Evolutionary conservation across 1,284 basidiomycete genomes (phyloP), one percentile per base, ranked within the genome.

Genomic region (Microstroma glucosiphilum): DNA sequence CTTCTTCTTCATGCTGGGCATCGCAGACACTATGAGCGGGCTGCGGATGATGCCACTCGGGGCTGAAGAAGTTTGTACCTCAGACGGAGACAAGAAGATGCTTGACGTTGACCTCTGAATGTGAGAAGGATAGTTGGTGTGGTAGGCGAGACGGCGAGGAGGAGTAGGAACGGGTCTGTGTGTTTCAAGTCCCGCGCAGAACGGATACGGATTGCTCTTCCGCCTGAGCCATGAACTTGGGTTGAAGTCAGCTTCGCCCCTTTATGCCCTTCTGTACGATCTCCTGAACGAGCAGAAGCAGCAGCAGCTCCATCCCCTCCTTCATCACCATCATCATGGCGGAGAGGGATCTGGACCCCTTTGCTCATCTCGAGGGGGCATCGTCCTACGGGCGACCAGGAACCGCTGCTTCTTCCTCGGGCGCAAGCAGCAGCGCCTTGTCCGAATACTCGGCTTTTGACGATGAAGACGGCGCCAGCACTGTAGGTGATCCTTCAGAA

Each of bases 341-440:
- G 51, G 51, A 60, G 21, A 37, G 59, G 40, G 61, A 19, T n/a
- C 61, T 63, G 19, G 71, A 74, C 61, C 59, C 59, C 60, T 75
- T 75, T 46, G 71, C 71, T 40, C 71, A 75, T 56, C 69, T 75
- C 41, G 70, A 73, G 12, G 73, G 72, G 41, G 72, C 68, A 6
- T 73, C 71, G 21, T 55, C 59, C 61, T 69, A 66, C 63, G 64
- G 62, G 23, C 62, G 46, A 37, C 30, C 30, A 37, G 30, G 30
- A 37, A 37, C 30, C 30, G 30, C 30, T 9, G 30, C 30, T 37
- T 37, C 30, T 37, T 37, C 30, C 30, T 37, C 30, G 30, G 30
- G 30, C 30, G 30, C 30, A n/a, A 48, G n/a, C 17, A 23, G 46
- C 46, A 23, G 46, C 46, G n/a, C 46, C 66, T 60, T 41, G 59